Base-by-base conservation (phyloP, 768 basidiomycete genomes). In the Leccinum olivaceopallidum region DNA sequence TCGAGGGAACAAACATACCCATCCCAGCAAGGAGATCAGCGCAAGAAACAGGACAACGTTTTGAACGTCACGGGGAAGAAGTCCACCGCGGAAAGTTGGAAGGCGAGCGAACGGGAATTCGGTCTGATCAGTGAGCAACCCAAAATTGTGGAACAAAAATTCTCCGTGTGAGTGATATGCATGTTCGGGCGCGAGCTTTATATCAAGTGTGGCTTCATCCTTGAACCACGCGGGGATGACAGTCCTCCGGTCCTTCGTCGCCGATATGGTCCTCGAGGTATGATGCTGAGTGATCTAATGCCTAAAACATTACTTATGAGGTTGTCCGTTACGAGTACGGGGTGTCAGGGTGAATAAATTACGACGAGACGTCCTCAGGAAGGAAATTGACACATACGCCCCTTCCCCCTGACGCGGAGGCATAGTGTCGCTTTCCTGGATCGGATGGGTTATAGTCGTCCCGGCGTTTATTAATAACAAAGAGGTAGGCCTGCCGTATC, bases 171-270 rank as follows among this genome's bases (percentile, higher is more conserved):
- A 18, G 42, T 12, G 12, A 24, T 39, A 28, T 18, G 42, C 10
- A 54, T 54, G 7, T 28, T 32, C 16, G 6, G 42, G 24, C 8
- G 2, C 49, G 53, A 60, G 47, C 7, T 55, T 51, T 61, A 64
- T 69, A 64, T 48, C 6, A 28, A 24, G 44, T 6, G 50, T 57
- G 57, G 64, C 55, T 57, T 62, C 58, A 70, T 57, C 53, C 34
- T 64, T 62, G 61, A 54, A 42, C 67, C 61, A 56, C 36, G 51
- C 56, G n/a, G 42, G 49, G 32, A 51, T 18, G n/a, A 28, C 1
- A 28, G 13, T 32, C 13, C 5, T 6, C 47, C 57, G 55, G 53
- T n/a, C 16, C 47, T 8, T 32, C 34, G 18, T 39, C 24, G 26
- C 55, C 60, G 55, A 59, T 56, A 42, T 3, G 2, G 60, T 34